phyloP scores from a whole-genome alignment of 345 rosid species.

The Populus euphratica region DNA sequence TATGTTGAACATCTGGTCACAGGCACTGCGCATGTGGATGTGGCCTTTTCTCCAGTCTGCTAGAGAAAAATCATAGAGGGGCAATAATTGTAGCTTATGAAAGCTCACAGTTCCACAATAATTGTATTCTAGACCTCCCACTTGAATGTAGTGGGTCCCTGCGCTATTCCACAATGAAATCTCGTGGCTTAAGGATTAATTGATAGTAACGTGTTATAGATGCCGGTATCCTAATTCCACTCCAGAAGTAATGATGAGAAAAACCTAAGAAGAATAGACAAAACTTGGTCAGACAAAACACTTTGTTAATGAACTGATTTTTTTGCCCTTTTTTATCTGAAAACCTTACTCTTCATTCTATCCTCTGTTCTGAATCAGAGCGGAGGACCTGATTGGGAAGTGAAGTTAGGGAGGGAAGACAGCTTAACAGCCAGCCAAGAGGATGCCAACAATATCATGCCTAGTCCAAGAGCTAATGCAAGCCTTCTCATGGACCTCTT shows the following conservation, averaged over 20 bases:
- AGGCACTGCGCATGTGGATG: not conserved
- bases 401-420: constrained; percentile 75
- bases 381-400: constrained; percentile 87
- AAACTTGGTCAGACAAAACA: not conserved
- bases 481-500: constrained; percentile 59
- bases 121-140: not conserved
- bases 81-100: not conserved
- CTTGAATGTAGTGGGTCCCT: not conserved
- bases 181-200: not conserved
- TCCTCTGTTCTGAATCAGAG: constrained; percentile 34
- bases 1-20: not conserved
- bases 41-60: not conserved
- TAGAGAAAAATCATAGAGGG: not conserved
- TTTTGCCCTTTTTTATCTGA: not conserved
- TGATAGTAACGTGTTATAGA: not conserved
- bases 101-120: not conserved
- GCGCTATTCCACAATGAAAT: not conserved
- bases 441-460: constrained; percentile 67
- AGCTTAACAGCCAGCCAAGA: constrained; percentile 77
- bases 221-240: not conserved
- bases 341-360: not conserved
- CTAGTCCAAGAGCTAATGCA: constrained; percentile 87
- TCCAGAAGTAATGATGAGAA: not conserved
- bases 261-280: not conserved
- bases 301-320: not conserved